Base-by-base conservation (phyloP, 2,329 filamentous ascomycete species). In the Verticillium zaregamsianum region DNA sequence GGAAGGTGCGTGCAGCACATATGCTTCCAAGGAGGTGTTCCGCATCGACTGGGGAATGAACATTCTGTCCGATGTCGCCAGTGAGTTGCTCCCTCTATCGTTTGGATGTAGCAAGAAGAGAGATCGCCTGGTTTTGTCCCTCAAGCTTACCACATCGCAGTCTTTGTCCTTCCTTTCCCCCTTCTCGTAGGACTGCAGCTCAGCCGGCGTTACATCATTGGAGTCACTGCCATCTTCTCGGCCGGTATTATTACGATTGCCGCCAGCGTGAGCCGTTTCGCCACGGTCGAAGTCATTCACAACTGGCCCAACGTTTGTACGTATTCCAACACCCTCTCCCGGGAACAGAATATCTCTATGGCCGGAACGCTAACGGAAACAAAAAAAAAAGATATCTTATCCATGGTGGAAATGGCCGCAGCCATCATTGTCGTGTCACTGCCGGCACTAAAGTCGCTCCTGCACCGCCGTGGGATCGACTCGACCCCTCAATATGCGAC, bases 1-100 rank as follows among this genome's bases (percentile, higher is more conserved):
- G 3, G 23, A 37, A 62, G 66, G 68, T 3, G 56, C 54, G 2
- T 72, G 70, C 61, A 69, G 60, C 2, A 70, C 66, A 0, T 72
- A 68, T 39, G 66, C 66, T 17, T 72, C 70, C 1, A 72, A 67
- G 59, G 52, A 57, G 0, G 66, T 72, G 2, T 69, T 70, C 3
- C 70, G 67, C 2, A 70, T 72, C 37, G 70, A 72, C 40, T 72
- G 70, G 70, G 65, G 28, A 1, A 61, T 72, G 68, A 72, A 72
- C 52, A 60, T 72, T 20, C 37, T 60, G 3, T 67, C 68, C 1
- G 68, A 69, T 20, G 49, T 70, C 5, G 32, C 69, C 33, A 70
- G 68, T 68, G 55, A 7, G 65, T 60, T 1, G 8, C 33, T 35
- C 14, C 6, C 9, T 37, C 14, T 17, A 23, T 37, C 2, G 54